Evolutionary conservation across 352 stramenopile genomes (phyloP).

Genomic region (Phytopythium helicoides): DNA sequence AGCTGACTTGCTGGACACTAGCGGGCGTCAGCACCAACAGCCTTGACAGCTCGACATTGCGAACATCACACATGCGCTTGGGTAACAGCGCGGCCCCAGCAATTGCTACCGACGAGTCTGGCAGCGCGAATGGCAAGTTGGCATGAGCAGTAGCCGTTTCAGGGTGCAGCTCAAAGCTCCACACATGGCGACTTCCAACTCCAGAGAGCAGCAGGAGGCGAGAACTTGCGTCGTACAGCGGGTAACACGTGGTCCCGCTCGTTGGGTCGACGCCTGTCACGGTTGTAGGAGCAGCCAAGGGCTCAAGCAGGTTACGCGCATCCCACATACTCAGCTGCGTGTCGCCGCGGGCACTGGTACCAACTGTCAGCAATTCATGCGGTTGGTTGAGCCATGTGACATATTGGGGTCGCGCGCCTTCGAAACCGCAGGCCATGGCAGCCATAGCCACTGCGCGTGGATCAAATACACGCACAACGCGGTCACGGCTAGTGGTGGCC

Average conservation of each 20-base stretch:
- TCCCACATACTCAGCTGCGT: conserved; percentile 78
- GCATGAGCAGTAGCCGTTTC: conserved; percentile 33
- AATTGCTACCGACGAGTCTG: conserved; percentile 41
- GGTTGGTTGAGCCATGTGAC: conserved; percentile 48
- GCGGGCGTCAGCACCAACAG: conserved; percentile 61
- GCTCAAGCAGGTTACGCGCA: conserved; percentile 63
- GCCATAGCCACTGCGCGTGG: conserved; percentile 42
- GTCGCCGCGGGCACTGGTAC: conserved; percentile 56
- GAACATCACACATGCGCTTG: conserved; percentile 61
- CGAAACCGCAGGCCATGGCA: conserved; percentile 67
- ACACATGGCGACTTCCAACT: conserved; percentile 62
- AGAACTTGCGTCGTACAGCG: conserved; percentile 68
- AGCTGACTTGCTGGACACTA: conserved; percentile 55
- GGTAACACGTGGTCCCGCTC: conserved; percentile 46
- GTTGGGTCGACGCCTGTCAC: conserved; percentile 29
- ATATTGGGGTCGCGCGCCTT: conserved; percentile 68
- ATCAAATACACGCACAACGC: conserved; percentile 76
- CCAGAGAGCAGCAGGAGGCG: conserved; percentile 67
- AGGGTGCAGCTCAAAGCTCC: conserved; percentile 69
- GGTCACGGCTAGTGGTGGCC: conserved; percentile 64
- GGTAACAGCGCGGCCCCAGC: conserved; percentile 58
- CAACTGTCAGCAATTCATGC: conserved; percentile 48
- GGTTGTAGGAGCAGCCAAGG: conserved; percentile 31
- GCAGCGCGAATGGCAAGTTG: conserved; percentile 64
- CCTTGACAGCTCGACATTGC: conserved; percentile 59